A percentile compares a stretch with the other conserved stretches of the same genome.
Evolutionary conservation across 2,329 filamentous ascomycete species (phyloP).

Genomic region (Thielaviopsis euricoi): DNA sequence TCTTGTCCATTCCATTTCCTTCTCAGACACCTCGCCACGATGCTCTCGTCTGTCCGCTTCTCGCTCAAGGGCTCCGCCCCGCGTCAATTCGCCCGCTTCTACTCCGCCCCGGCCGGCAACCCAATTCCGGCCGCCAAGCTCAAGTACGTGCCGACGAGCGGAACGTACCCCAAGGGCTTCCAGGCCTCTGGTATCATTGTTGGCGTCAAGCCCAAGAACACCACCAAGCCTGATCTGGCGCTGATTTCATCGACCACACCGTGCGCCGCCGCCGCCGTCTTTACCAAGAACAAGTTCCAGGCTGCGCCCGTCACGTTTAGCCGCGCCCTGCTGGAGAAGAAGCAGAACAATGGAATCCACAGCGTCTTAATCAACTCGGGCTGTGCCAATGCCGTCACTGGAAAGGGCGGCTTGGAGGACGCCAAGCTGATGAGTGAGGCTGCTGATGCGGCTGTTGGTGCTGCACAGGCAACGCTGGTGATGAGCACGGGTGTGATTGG

Average conservation of each 20-base stretch:
- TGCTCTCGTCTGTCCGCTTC: slow-evolving; percentile 3
- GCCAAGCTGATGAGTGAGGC: slow-evolving; percentile 66
- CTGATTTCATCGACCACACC: slow-evolving; percentile 74
- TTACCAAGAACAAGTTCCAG: slow-evolving; percentile 97
- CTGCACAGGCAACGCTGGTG: slow-evolving; percentile 53
- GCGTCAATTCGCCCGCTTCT: slow-evolving; percentile 8
- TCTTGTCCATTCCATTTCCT: neutral
- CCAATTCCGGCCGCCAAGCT: slow-evolving; percentile 61
- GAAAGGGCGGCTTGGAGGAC: slow-evolving; percentile 76
- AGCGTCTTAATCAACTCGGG: slow-evolving; percentile 88
- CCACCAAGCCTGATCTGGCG: slow-evolving; percentile 76
- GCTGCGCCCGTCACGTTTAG: slow-evolving; percentile 86
- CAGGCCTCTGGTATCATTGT: slow-evolving; percentile 73
- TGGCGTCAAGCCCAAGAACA: slow-evolving; percentile 87
- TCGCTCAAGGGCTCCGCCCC: neutral
- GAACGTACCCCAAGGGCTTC: slow-evolving; percentile 85
- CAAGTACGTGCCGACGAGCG: slow-evolving; percentile 74
- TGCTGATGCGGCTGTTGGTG: slow-evolving; percentile 48
- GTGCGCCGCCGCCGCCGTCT: slow-evolving; percentile 78
- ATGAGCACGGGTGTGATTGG: slow-evolving; percentile 99
- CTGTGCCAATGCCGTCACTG: slow-evolving; percentile 93
- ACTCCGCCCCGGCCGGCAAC: slow-evolving; percentile 10
- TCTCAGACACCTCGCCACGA: neutral
- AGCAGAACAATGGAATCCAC: slow-evolving; percentile 52
- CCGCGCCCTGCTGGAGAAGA: slow-evolving; percentile 49